These are phyloP conservation scores for Fusarium pseudoanthophilum DNA, from an alignment of 2,329 filamentous ascomycete genomes.

Conservation along the genomic window DNA sequence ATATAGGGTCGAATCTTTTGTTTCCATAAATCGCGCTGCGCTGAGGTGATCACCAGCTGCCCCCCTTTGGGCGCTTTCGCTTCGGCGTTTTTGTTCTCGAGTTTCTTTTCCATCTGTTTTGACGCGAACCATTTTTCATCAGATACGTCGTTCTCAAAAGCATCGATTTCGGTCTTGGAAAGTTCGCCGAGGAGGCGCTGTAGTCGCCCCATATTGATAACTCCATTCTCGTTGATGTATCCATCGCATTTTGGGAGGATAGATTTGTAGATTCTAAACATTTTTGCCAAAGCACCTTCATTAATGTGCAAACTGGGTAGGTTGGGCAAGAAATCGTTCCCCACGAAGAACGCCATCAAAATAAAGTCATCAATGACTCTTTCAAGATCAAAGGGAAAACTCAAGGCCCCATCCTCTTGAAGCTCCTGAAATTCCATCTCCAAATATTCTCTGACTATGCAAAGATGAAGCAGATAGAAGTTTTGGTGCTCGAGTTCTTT, in stretches of 20 bases:
- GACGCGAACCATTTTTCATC: constrained; percentile 93
- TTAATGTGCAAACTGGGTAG: constrained; percentile 97
- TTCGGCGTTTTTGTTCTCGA: constrained; percentile 65
- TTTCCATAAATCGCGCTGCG: constrained; percentile 85
- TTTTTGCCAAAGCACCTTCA: constrained; percentile 93
- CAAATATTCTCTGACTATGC: constrained; percentile 96
- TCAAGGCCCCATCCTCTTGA: constrained; percentile 75
- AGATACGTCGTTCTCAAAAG: constrained; percentile 89
- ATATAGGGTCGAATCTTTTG: constrained; percentile 85
- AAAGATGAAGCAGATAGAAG: constrained; percentile 96
- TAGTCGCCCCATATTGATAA: constrained; percentile 87
- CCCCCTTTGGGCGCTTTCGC: constrained; percentile 64
- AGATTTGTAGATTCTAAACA: constrained; percentile 97
- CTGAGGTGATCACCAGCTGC: constrained; percentile 78
- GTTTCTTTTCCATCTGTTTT: constrained; percentile 78
- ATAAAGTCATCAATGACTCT: constrained; percentile 99
- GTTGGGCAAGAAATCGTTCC: constrained; percentile 98
- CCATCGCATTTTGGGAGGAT: constrained; percentile 88
- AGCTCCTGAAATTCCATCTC: constrained; percentile 97
- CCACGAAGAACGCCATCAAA: constrained; percentile 98
- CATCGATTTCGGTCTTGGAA: constrained; percentile 87
- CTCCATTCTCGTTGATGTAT: constrained; percentile 95
- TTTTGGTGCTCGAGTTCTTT: constrained; percentile 99
- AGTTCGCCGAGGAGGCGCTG: constrained; percentile 83
- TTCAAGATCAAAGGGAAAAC: constrained; percentile 91